These are phyloP conservation scores for Populus deltoides DNA, from an alignment of 345 rosid species.

Conservation along the genomic window DNA sequence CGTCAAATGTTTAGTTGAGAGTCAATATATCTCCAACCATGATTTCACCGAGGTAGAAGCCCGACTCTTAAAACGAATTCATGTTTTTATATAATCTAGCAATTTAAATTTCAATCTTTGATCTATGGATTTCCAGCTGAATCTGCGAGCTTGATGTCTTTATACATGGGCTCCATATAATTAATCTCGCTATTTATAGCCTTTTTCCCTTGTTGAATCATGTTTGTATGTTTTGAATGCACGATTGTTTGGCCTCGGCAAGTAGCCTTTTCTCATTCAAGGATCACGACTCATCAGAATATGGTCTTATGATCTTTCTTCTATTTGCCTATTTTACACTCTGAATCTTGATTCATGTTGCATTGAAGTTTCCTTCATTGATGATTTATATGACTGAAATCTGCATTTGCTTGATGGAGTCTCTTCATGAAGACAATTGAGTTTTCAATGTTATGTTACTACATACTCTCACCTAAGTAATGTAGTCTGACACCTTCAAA, in stretches of 20 bases:
- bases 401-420: not conserved
- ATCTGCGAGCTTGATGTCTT: no score
- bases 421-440: not conserved
- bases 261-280: no score
- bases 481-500: not conserved
- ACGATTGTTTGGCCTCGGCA: no score
- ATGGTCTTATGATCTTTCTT: no score
- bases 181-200: no score
- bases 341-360: not conserved
- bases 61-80: not conserved
- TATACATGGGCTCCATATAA: no score
- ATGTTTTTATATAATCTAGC: not conserved
- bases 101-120: not conserved
- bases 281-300: no score
- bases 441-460: not conserved
- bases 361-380: not conserved
- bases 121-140: not conserved
- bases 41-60: slow-evolving; percentile 68
- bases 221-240: no score
- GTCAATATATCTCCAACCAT: slow-evolving; percentile 78
- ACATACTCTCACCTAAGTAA: not conserved
- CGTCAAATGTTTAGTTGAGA: slow-evolving; percentile 55
- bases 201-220: no score
- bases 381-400: not conserved
- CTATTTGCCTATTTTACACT: no score